A percentile compares a stretch with the other conserved stretches of the same genome.
These are phyloP conservation scores for Arthrocladium fulminans DNA, from an alignment of 2,329 filamentous ascomycete species.

Conservation along the genomic window DNA sequence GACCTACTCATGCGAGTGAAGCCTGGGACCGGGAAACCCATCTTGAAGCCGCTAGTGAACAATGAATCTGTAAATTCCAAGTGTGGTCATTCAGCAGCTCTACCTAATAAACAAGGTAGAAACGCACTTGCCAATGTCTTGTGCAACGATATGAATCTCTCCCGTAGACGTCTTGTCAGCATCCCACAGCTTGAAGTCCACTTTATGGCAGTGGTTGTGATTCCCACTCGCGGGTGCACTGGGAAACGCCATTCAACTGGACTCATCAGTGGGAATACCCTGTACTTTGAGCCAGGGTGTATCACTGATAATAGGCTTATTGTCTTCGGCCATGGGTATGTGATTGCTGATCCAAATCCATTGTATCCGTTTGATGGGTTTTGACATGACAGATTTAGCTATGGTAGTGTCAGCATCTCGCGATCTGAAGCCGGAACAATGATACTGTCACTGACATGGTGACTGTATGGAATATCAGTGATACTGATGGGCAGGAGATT, in stretches of 20 bases:
- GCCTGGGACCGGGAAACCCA: no score
- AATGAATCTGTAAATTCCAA: no score
- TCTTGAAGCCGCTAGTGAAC: no score
- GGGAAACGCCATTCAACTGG: no score
- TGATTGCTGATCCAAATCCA: constrained; percentile 50
- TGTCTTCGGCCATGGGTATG: constrained; percentile 56
- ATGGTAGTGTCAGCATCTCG: constrained; percentile 43
- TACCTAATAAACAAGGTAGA: constrained; percentile 64
- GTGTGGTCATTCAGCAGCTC: constrained; percentile 67
- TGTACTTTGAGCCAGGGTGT: not conserved
- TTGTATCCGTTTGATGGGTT: constrained; percentile 60
- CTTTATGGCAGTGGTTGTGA: no score
- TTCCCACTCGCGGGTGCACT: no score
- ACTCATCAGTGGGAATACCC: not conserved
- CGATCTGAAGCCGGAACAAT: constrained; percentile 32
- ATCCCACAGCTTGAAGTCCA: constrained; percentile 48
- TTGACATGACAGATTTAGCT: constrained; percentile 55
- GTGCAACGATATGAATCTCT: constrained; percentile 57
- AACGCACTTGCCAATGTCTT: constrained; percentile 58
- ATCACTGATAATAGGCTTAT: not conserved
- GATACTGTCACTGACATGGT: constrained; percentile 53
- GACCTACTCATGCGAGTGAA: no score
- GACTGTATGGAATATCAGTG: constrained; percentile 51
- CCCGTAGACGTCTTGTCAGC: constrained; percentile 56
- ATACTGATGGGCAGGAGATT: constrained; percentile 54